phyloP scores from a whole-genome alignment of 139 green algal species.

The Tetraselmis striata region DNA sequence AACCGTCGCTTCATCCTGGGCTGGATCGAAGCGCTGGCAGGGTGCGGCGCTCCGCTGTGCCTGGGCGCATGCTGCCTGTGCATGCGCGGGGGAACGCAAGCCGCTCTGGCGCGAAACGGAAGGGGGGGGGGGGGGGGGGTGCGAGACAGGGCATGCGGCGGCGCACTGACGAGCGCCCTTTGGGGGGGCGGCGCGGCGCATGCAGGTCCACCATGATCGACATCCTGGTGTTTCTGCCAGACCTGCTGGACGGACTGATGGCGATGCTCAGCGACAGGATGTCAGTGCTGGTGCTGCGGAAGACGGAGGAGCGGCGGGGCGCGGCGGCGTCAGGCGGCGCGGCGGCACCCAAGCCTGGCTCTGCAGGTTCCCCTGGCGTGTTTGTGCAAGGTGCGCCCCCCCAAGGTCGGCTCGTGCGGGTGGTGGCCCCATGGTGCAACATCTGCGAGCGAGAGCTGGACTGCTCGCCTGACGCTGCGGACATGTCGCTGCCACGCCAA shows the following conservation, averaged over 20 bases:
- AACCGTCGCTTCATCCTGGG: constrained; percentile 56
- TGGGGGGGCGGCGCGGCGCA: constrained; percentile 76
- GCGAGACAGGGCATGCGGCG: constrained; percentile 26
- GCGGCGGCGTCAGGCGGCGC: neutral
- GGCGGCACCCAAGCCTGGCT: neutral
- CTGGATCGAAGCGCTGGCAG: constrained; percentile 26
- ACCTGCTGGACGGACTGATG: constrained; percentile 85
- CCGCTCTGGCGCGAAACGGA: constrained; percentile 8
- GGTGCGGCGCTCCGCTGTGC: constrained; percentile 20
- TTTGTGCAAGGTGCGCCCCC: neutral
- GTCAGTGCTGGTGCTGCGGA: neutral
- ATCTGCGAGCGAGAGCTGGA: too few relatives aligned
- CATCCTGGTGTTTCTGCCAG: constrained; percentile 80
- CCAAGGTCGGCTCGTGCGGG: too few relatives aligned
- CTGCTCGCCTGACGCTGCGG: too few relatives aligned
- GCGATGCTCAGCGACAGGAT: constrained; percentile 69
- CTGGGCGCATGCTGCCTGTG: too few relatives aligned
- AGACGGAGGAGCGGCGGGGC: neutral
- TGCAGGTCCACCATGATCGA: constrained; percentile 39
- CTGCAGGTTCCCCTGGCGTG: neutral
- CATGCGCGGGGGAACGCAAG: too few relatives aligned
- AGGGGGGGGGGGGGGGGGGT: neutral
- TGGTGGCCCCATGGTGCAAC: too few relatives aligned
- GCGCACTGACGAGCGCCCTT: too few relatives aligned
- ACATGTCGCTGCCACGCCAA: too few relatives aligned